Evolutionary conservation across 345 rosid genomes (phyloP), one percentile per base, ranked within the genome.

Genomic region (Syzygium oleosum): DNA sequence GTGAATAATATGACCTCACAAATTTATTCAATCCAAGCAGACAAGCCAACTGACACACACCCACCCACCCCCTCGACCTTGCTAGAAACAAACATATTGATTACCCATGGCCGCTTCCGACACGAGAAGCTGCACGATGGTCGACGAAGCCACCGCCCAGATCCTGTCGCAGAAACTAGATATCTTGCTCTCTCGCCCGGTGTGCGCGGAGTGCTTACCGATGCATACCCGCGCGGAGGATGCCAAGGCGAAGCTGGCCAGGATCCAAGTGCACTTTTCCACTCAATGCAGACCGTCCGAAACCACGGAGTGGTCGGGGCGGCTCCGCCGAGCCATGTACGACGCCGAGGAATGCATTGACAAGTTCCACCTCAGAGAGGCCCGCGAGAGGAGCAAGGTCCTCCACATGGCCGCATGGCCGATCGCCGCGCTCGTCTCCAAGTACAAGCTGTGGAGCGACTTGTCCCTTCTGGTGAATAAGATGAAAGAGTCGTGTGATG

Each of bases 171-270:
- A 63, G 77, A 29, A 7, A 58, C 63, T 58, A 23, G 63, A 23
- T 1, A 4, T 58, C 6, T 58, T 58, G 63, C 63, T 58, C n/a
- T 25, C 5, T 58, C 14, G 10, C n/a, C 63, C 63, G 6, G 13
- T 23, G n/a, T 10, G n/a, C 5, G 13, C 25, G 2, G 3, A 2
- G 6, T 25, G 63, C 29, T 11, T 25, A 2, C 3, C 4, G 3
- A 5, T 4, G 63, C 3, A 25, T 25, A 12, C 2, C 6, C 14
- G 5, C 3, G 13, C 3, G 13, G 9, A 58, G 14, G 29, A 58
- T 2, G 63, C 63, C 63, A 25, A 23, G 63, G 14, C 1, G 63
- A 58, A 58, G 29, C 29, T 58, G 29, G 29, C 29, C 29, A 25
- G 1, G 29, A 58, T 58, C 63, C 29, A 84, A 19, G 14, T 29